phyloP scores from a whole-genome alignment of 2,329 filamentous ascomycete species.

The Penicillium fuscoglaucum region DNA sequence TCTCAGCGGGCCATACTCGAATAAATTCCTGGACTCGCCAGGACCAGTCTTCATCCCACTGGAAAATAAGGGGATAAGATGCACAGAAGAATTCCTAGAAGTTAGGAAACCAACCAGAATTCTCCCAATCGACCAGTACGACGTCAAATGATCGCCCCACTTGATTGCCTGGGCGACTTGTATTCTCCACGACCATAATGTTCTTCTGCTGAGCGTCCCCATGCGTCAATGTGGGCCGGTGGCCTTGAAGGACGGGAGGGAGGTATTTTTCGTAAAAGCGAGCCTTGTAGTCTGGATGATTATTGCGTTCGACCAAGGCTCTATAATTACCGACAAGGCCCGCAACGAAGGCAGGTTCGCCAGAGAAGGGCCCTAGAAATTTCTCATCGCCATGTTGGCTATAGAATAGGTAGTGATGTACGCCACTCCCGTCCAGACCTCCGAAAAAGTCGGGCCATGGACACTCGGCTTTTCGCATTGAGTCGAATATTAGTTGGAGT shows the following conservation, averaged over 20 bases:
- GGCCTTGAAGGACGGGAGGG: constrained; percentile 26
- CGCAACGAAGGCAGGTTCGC: constrained; percentile 29
- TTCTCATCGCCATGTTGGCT: constrained; percentile 16
- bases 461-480: constrained; percentile 24
- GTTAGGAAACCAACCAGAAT: constrained; percentile 31
- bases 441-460: constrained; percentile 31
- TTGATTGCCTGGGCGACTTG: constrained; percentile 18
- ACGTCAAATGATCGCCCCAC: constrained; percentile 32
- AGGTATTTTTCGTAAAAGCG: constrained; percentile 32
- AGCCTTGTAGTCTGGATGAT: constrained; percentile 27
- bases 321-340: constrained; percentile 29
- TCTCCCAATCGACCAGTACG: constrained; percentile 32
- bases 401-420: constrained; percentile 31
- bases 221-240: constrained; percentile 33
- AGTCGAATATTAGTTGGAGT: constrained; percentile 26
- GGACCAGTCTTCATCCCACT: constrained; percentile 33
- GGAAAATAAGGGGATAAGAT: constrained; percentile 18
- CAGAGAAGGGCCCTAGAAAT: constrained; percentile 27
- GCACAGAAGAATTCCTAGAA: constrained; percentile 34
- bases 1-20: constrained; percentile 31
- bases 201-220: constrained; percentile 34
- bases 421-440: constrained; percentile 23
- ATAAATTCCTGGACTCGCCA: constrained; percentile 31
- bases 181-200: constrained; percentile 28
- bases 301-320: constrained; percentile 22